Evolutionary conservation across 2,329 filamentous ascomycete genomes (phyloP), one percentile per base, ranked within the genome.

Genomic region (Elsinoe arachidis): DNA sequence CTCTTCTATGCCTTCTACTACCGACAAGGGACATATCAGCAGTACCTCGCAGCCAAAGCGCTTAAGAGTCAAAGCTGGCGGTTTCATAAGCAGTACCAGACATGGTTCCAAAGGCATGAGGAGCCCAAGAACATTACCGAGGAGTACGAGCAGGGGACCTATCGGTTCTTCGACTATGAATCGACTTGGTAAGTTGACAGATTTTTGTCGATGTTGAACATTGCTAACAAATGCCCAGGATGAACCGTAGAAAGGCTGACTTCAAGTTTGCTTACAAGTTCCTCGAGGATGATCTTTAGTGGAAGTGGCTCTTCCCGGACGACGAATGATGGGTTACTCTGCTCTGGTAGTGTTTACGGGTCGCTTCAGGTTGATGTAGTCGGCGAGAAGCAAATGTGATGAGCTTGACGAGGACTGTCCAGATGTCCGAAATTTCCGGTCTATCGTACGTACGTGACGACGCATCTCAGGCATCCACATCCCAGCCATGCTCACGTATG

Each of bases 1-100:
- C 79, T 99, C 9, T 99, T 99, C 74, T 99, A 99, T 74, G 88
- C 96, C 46, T 99, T 99, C 74, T 99, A 99, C 78, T 99, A 99
- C 77, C 90, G 92, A 65, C 93, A 99, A 73, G 90, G 90, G 23
- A 91, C 90, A 1, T 91, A 95, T 65, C 91, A 97, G 71, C 93
- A 99, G 70, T 96, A 91, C 69, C 80, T 97, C 59, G 90, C 93
- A 1, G 93, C 93, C 12, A 96, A 95, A 73, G 90, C 93, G n/a
- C 77, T 99, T 55, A 99, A 99, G 75, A 88, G 92, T 63, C 93
- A 99, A 73, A 96, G 91, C 73, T 99, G 93, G 93, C 83, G 93
- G 58, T 99, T 99, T 72, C 93, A 99, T 76, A 99, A 99, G 78
- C 93, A 97, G 72, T 99, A 99, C 70, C 93, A 96, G 73, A 99